Evolutionary conservation across 805 yeast species (phyloP).

Genomic region (Saccharomycopsis sp.): DNA sequence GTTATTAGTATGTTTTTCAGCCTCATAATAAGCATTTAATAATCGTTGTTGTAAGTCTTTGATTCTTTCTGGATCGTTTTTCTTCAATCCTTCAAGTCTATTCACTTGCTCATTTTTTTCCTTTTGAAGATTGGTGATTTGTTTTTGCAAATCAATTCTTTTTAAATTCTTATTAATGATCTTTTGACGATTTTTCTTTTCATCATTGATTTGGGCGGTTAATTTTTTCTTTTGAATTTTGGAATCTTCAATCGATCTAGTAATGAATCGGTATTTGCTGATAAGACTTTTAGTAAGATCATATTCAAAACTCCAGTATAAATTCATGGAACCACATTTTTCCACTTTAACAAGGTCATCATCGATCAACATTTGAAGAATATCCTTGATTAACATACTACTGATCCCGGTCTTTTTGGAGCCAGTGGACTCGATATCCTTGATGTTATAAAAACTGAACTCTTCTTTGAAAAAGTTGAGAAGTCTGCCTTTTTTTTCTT

Average conservation of each 20-base stretch:
- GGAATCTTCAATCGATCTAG: too few relatives aligned
- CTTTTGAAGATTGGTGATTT: neutral
- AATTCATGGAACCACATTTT: constrained; percentile 44
- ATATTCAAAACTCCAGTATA: constrained; percentile 40
- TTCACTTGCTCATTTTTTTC: constrained; percentile 9
- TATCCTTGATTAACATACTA: constrained; percentile 44
- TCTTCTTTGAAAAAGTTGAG: constrained; percentile 30
- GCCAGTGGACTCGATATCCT: constrained; percentile 39
- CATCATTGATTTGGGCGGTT: too few relatives aligned
- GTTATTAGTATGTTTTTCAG: constrained; percentile 27
- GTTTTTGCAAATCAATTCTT: too few relatives aligned
- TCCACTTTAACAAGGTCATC: constrained; percentile 39
- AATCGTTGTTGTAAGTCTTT: constrained; percentile 15
- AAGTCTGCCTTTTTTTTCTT: constrained; percentile 30
- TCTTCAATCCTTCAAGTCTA: constrained; percentile 17
- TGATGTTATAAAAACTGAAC: constrained; percentile 35
- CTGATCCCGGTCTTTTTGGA: constrained; percentile 38
- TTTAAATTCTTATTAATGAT: too few relatives aligned
- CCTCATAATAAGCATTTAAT: constrained; percentile 8
- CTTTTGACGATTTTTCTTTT: too few relatives aligned
- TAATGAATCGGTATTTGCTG: constrained; percentile 9
- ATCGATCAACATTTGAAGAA: constrained; percentile 36
- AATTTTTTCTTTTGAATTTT: too few relatives aligned
- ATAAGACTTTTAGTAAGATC: constrained; percentile 19
- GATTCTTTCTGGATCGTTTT: constrained; percentile 10